These are phyloP conservation scores for Carallia brachiata DNA, from an alignment of 345 rosid species.

Conservation along the genomic window DNA sequence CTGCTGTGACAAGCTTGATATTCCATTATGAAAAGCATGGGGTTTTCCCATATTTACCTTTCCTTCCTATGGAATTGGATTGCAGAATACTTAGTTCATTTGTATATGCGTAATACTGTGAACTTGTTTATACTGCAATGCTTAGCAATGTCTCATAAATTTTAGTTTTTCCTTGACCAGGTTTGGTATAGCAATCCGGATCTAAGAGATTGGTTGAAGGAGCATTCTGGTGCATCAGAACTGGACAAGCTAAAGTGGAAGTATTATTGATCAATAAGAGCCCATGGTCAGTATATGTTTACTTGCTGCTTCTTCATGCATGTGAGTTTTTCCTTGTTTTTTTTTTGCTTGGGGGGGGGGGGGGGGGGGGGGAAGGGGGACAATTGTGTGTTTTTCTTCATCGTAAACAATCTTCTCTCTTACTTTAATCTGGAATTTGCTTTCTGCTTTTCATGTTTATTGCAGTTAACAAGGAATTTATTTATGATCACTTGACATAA, in stretches of 20 bases:
- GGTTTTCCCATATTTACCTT: neutral
- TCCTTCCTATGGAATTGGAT: neutral
- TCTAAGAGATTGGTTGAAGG: conserved; percentile 79
- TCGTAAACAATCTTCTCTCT: no score
- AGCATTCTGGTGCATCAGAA: conserved; percentile 62
- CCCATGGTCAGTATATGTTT: conserved; percentile 62
- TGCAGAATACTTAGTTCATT: no score
- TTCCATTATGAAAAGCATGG: neutral
- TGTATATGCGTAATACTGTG: no score
- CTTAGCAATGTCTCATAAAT: neutral
- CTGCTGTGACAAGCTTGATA: neutral
- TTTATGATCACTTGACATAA: no score
- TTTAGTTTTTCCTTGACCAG: conserved; percentile 34
- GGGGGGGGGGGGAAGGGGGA: no score
- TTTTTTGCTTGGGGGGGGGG: neutral
- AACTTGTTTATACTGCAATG: no score
- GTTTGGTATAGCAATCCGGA: conserved; percentile 82
- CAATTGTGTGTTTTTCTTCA: no score
- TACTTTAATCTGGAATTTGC: no score
- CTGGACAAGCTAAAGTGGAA: conserved; percentile 67
- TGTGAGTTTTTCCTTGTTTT: neutral
- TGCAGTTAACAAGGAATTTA: no score
- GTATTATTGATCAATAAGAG: conserved; percentile 81
- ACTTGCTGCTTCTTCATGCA: neutral
- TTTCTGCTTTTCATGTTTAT: no score